A percentile compares a stretch with the other conserved stretches of the same genome.
phyloP scores from a whole-genome alignment of 2,329 filamentous ascomycete genomes.

The Diaporthe vexans region DNA sequence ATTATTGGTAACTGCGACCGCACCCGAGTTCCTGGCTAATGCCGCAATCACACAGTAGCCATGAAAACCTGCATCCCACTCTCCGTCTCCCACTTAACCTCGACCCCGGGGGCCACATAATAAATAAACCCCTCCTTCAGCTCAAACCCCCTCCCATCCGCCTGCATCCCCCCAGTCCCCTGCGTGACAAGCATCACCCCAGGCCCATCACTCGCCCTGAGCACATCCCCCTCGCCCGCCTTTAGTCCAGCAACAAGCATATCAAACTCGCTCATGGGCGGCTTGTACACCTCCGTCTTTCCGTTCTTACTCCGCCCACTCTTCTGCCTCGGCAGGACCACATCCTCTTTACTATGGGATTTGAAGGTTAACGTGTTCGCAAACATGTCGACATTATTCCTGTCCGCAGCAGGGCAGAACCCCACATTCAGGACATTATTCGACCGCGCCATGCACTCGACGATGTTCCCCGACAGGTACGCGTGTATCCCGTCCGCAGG shows the following conservation, averaged over 20 bases:
- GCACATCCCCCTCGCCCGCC: slow-evolving; percentile 69
- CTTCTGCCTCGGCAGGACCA: slow-evolving; percentile 63
- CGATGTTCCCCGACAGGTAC: slow-evolving; percentile 79
- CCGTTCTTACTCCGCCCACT: slow-evolving; percentile 68
- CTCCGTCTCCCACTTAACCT: slow-evolving; percentile 50
- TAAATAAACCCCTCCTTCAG: slow-evolving; percentile 75
- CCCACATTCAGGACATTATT: slow-evolving; percentile 83
- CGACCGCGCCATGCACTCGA: slow-evolving; percentile 83
- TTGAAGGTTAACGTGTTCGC: slow-evolving; percentile 73
- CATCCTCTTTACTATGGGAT: slow-evolving; percentile 70
- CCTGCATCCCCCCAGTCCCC: slow-evolving; percentile 70
- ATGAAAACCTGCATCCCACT: slow-evolving; percentile 54
- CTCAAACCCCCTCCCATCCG: slow-evolving; percentile 64
- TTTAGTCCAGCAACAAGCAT: slow-evolving; percentile 73
- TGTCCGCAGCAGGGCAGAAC: slow-evolving; percentile 77
- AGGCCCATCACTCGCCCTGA: slow-evolving; percentile 70
- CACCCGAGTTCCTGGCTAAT: neutral
- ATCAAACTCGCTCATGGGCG: slow-evolving; percentile 80
- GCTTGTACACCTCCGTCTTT: slow-evolving; percentile 74
- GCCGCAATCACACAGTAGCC: slow-evolving; percentile 21
- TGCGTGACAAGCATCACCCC: slow-evolving; percentile 74
- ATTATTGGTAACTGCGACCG: neutral
- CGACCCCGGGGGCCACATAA: slow-evolving; percentile 72
- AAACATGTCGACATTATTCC: slow-evolving; percentile 76
- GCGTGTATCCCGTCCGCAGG: slow-evolving; percentile 82